Evolutionary conservation across 257 asterid species (phyloP).

Genomic region (Dorcoceras hygrometricum): DNA sequence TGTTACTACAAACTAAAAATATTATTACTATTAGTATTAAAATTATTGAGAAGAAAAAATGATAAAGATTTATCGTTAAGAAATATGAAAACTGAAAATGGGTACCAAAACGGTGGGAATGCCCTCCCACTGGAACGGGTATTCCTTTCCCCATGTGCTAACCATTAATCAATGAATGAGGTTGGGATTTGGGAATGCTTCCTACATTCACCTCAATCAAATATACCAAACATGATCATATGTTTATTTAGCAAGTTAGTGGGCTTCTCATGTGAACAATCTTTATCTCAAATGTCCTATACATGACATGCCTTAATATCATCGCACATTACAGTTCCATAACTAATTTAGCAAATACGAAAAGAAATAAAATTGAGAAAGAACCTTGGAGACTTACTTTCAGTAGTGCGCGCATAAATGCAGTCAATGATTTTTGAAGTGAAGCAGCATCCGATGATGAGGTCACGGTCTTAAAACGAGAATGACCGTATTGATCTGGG

Average conservation of each 20-base stretch:
- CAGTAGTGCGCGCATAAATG: constrained; percentile 87
- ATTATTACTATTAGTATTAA: too few relatives aligned
- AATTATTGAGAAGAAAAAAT: too few relatives aligned
- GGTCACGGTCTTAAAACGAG: constrained; percentile 64
- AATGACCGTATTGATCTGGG: constrained; percentile 91
- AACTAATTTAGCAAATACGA: background rate
- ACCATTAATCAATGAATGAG: too few relatives aligned
- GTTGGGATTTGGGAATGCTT: too few relatives aligned
- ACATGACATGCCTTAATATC: background rate
- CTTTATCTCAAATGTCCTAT: background rate
- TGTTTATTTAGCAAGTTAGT: background rate
- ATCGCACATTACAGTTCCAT: background rate
- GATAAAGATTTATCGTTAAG: too few relatives aligned
- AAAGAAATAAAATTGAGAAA: constrained; percentile 10
- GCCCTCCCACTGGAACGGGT: too few relatives aligned
- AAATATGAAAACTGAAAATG: too few relatives aligned
- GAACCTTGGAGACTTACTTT: constrained; percentile 45
- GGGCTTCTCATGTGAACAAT: background rate
- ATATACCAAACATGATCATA: too few relatives aligned
- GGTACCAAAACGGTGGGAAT: too few relatives aligned
- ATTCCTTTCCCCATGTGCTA: too few relatives aligned
- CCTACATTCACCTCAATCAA: too few relatives aligned
- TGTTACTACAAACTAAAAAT: too few relatives aligned
- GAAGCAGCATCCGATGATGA: constrained; percentile 59
- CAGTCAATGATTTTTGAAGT: constrained; percentile 73